Evolutionary conservation across 148 eudicot genomes (phyloP).

Genomic region (Drosera capensis): DNA sequence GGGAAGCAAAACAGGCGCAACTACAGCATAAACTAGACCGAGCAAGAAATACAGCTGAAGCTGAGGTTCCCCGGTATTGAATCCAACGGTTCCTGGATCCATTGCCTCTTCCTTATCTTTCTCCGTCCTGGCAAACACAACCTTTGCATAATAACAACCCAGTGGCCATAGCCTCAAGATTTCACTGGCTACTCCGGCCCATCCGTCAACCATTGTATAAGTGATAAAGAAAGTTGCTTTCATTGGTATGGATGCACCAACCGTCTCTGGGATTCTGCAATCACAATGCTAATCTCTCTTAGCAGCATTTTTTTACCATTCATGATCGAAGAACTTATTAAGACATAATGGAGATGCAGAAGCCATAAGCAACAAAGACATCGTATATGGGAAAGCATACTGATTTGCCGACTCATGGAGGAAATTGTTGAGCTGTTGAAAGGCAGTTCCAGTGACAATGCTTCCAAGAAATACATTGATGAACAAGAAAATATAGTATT

Average conservation of each 20-base stretch:
- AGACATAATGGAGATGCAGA: neutral
- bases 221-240: constrained; percentile 73
- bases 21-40: constrained; percentile 64
- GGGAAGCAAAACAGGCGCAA: constrained; percentile 54
- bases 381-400: constrained; percentile 19
- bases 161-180: constrained; percentile 53
- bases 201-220: constrained; percentile 70
- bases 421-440: constrained; percentile 46
- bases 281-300: neutral
- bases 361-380: neutral
- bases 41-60: constrained; percentile 67
- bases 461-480: constrained; percentile 66
- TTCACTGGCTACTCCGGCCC: constrained; percentile 75
- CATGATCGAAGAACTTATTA: neutral
- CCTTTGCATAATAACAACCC: constrained; percentile 39
- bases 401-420: constrained; percentile 45
- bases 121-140: constrained; percentile 55
- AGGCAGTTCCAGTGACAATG: constrained; percentile 60
- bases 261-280: constrained; percentile 49
- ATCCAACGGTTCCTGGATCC: constrained; percentile 66
- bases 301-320: neutral
- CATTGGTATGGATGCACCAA: constrained; percentile 63
- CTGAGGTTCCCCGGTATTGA: constrained; percentile 49
- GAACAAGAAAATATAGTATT: constrained; percentile 52
- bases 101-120: constrained; percentile 58